Evolutionary conservation across 495 filamentous ascomycete species (phyloP), one percentile per base, ranked within the genome.

Genomic region (Pyronema domesticum): DNA sequence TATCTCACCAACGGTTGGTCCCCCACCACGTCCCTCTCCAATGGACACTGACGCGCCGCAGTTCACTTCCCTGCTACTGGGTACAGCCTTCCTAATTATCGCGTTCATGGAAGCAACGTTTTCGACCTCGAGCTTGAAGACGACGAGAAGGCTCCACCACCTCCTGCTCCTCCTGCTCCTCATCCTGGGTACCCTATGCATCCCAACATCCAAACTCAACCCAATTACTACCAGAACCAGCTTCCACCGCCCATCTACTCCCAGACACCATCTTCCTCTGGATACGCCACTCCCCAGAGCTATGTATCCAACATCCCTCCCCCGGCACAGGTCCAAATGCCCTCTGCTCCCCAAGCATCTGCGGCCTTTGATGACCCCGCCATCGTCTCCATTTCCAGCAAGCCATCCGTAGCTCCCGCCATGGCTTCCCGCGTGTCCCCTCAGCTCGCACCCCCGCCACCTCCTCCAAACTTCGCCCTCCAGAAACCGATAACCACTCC

Each of bases 1-100:
- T 80, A 80, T 18, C 74, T 98, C 18, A 74, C 74, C 48, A 76
- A 94, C 74, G 89, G 89, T 91, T 72, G 56, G 75, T 59, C 23
- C 23, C 23, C 23, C 23, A 30, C 23, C 23, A 30, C 23, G 23
- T 30, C 23, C 23, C 23, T n/a, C 45, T 36, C 35, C 1, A 3
- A n/a, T 17, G 17, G 17, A 43, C 1, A 43, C 39, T 43, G 13
- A n/a, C 39, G 17, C 17, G 39, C 1, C 13, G 23, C 43, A 61
- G 68, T 69, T 7, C 46, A 48, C 17, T 64, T 64, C 34, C n/a
- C 54, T 17, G 62, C 67, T 46, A 63, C 69, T 37, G 58, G 62
- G 3, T 63, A 72, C 57, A 65, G 61, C 11, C 51, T 76, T 7
- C 68, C 72, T 15, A 66, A 65, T 30, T 77, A 74, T 62, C 72